Evolutionary conservation across 768 basidiomycete genomes (phyloP), one percentile per base, ranked within the genome.

Genomic region (Artomyces pyxidatus): DNA sequence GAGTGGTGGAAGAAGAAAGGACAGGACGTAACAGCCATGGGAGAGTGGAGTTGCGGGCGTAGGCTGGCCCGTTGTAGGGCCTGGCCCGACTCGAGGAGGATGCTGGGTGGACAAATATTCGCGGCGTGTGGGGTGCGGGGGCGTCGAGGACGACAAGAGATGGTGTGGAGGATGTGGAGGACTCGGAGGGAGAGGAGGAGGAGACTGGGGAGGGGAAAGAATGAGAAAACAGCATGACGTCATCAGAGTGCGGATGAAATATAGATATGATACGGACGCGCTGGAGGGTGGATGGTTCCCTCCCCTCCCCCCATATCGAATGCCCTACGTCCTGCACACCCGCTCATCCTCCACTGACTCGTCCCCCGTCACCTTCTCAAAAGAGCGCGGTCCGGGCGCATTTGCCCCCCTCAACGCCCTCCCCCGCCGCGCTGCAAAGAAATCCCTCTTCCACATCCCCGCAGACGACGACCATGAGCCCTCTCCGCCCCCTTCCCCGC

Each of bases 381-480:
- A 45, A 25, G 55, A 56, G 23, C 48, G 32, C 9, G 52, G 55
- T 37, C 52, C 49, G 7, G 55, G 52, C 40, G 43, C 56, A 16
- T 49, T 56, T 42, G 41, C 40, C 1, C 53, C 53, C 16, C 53
- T 55, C 37, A 44, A 37, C 19, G 17, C 45, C 29, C 49, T 51
- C 22, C 53, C 53, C 6, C 50, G 32, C 16, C 30, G 39, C 30
- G 16, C 16, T 23, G 6, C 42, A 6, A 50, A 46, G 51, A 50
- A 51, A 8, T 46, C 53, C 4, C 53, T 55, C 37, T 57, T 57
- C 28, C 56, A 57, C 50, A 54, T 57, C 37, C 35, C 47, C 23
- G 47, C 48, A 47, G 32, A 44, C 11, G 53, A 54, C 3, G 51
- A 54, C 37, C 51, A 54, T 16, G 53, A 52, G 3, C 39, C 30